phyloP scores from a whole-genome alignment of 1,284 basidiomycete genomes.

The Somion occarium region DNA sequence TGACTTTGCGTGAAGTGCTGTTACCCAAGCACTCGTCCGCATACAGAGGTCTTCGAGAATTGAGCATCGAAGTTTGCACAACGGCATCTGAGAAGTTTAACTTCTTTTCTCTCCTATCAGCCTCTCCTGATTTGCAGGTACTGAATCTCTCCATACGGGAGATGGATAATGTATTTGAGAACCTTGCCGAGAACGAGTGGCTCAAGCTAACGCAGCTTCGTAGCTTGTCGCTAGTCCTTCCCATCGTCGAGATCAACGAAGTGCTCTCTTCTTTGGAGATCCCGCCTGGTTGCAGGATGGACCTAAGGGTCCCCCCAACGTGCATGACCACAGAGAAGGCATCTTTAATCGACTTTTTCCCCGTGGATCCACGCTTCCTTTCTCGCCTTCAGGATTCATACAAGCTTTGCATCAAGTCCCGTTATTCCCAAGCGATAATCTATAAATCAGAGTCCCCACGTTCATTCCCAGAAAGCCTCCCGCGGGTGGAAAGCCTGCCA shows the following conservation, averaged over 20 bases:
- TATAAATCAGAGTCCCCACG: not conserved
- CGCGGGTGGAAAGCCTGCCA: too few species aligned
- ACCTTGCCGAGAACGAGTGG: not conserved
- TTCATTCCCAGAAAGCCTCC: not conserved
- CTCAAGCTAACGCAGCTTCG: not conserved
- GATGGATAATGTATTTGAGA: not conserved
- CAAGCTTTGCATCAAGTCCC: not conserved
- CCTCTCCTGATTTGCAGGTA: not conserved
- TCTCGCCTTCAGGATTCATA: not conserved
- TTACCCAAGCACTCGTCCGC: not conserved
- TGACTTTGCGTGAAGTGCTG: not conserved
- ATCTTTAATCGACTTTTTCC: not conserved
- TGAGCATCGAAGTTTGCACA: not conserved
- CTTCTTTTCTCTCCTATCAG: not conserved
- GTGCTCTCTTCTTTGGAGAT: not conserved
- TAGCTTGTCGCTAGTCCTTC: not conserved
- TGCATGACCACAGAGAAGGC: not conserved
- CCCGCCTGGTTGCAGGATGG: not conserved
- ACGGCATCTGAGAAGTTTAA: not conserved
- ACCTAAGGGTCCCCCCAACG: not conserved
- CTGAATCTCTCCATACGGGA: not conserved
- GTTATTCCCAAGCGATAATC: not conserved
- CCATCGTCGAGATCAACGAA: not conserved
- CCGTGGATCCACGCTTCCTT: not conserved
- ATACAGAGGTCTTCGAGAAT: not conserved